These are phyloP conservation scores for Arthrobotrys musiformis DNA, from an alignment of 2,329 filamentous ascomycete species.

Conservation along the genomic window DNA sequence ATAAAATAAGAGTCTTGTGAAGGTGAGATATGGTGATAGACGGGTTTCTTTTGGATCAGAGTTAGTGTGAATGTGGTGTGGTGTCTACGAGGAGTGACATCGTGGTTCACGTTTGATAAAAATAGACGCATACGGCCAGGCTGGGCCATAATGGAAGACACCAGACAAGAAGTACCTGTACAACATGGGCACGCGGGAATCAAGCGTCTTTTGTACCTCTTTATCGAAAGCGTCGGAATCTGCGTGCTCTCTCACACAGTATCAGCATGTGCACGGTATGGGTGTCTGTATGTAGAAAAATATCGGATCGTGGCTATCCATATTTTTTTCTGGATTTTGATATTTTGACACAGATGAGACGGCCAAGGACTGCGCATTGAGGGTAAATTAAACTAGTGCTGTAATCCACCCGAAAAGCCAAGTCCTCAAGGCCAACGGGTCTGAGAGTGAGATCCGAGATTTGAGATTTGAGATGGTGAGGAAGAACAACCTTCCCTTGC, in stretches of 20 bases:
- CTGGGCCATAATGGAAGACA: background rate
- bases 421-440: slow-evolving; percentile 40
- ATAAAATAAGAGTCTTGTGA: background rate
- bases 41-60: background rate
- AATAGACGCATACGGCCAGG: slow-evolving; percentile 18
- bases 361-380: slow-evolving; percentile 36
- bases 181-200: background rate
- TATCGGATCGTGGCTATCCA: slow-evolving; percentile 1
- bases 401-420: slow-evolving; percentile 47
- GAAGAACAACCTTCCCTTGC: slow-evolving; percentile 33
- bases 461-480: slow-evolving; percentile 7
- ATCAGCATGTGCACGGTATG: too few relatives aligned
- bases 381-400: slow-evolving; percentile 32
- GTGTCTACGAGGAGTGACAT: slow-evolving; percentile 25
- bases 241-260: too few relatives aligned
- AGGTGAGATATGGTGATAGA: slow-evolving; percentile 1
- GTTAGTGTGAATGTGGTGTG: too few relatives aligned
- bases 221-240: background rate
- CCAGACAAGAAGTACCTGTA: background rate
- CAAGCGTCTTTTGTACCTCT: background rate
- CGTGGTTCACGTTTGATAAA: slow-evolving; percentile 46
- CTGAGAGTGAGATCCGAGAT: background rate
- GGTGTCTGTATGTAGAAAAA: background rate
- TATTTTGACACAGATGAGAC: background rate
- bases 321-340: slow-evolving; percentile 6